Conservation (phyloP, 257 asterid genomes). For the Nicotiana undulata region DNA sequence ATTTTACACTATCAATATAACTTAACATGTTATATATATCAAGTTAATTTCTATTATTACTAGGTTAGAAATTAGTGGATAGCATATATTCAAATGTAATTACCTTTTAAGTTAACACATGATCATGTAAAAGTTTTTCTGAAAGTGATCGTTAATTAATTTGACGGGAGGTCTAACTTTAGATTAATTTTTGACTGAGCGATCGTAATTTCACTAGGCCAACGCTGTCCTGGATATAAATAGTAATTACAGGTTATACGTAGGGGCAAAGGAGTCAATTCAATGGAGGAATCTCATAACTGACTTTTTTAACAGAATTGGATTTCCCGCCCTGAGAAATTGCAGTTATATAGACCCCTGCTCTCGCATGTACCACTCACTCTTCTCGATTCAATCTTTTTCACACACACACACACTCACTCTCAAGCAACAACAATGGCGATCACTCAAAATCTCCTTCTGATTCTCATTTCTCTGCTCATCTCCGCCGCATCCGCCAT, state of each 20-base stretch:
- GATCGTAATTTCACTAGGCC: too few relatives aligned
- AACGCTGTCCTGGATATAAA: too few relatives aligned
- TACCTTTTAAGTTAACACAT: too few relatives aligned
- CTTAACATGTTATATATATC: too few relatives aligned
- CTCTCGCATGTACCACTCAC: background rate
- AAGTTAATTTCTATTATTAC: too few relatives aligned
- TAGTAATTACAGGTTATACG: background rate
- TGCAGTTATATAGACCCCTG: background rate
- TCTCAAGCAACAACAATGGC: constrained; percentile 34
- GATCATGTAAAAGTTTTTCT: too few relatives aligned
- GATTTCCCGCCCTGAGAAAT: background rate
- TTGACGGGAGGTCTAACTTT: too few relatives aligned
- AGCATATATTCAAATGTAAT: too few relatives aligned
- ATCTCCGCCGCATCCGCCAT: constrained; percentile 18
- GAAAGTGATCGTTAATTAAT: too few relatives aligned
- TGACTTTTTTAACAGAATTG: background rate
- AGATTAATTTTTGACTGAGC: too few relatives aligned
- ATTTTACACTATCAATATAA: too few relatives aligned
- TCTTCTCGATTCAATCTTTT: background rate
- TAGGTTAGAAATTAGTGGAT: too few relatives aligned
- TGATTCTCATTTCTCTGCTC: constrained; percentile 34
- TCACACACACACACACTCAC: background rate
- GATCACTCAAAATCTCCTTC: constrained; percentile 22
- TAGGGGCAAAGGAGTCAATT: background rate
- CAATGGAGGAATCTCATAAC: background rate